Base-by-base conservation (phyloP, 2,329 filamentous ascomycete species). In the Aureobasidium sp. region DNA sequence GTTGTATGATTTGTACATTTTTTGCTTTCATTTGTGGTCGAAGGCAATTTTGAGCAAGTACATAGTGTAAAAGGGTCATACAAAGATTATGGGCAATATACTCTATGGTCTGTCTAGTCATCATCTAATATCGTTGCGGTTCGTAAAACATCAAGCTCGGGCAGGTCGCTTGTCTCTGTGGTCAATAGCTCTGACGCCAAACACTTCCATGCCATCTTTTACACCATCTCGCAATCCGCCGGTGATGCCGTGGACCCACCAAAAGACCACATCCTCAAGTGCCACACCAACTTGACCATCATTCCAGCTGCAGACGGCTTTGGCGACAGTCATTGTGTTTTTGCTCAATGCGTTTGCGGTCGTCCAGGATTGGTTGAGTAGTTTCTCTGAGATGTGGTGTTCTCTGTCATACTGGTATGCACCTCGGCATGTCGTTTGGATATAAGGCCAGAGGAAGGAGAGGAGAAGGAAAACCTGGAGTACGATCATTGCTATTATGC, bases 171-270 rank as follows among this genome's bases (percentile, higher is more conserved):
- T 46, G 15, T 37, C 40, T 3, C 53, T 27, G 11, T 15, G 29
- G 9, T 57, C 53, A 37, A 37, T 21, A 4, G 19, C 17, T 33
- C 47, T 69, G 61, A 65, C 62, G 2, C 78, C 77, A 50, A 81
- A 62, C 43, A 79, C 72, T 21, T 73, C 69, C 70, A 84, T 74
- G 0, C 82, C 82, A 62, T 84, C 79, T 1, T 77, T 78, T 37
- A 78, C 74, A 6, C 87, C 85, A 65, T 89, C 84, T 66, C 84
- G 83, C 43, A 90, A 75, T 0, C 87, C 88, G 15, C 84, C 85
- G 1, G 83, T 79, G 54, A 90, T 74, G 21, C 84, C 82, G 63
- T 85, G 79, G 1, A 87, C 71, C 67, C 84, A 80, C 83, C 86
- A 90, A 3, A 79, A 69, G 2, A 80, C 78, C 10, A 81, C 68